These are phyloP conservation scores for Colletotrichum lupini DNA, from an alignment of 2,329 filamentous ascomycete species.

Conservation along the genomic window DNA sequence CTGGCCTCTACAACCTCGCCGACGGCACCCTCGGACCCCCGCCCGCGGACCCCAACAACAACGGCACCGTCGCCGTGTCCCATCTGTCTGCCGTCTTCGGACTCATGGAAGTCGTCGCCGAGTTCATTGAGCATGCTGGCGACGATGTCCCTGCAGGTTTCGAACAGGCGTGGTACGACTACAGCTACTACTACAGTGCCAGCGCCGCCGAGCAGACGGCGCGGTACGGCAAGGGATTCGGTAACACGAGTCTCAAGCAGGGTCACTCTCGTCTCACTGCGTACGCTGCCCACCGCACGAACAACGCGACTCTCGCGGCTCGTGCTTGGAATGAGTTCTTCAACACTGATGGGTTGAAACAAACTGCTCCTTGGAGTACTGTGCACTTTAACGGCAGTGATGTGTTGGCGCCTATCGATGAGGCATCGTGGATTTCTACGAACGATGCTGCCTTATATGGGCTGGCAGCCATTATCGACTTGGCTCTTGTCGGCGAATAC, in stretches of 20 bases:
- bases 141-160: constrained; percentile 59
- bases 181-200: constrained; percentile 68
- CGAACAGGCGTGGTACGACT: constrained; percentile 67
- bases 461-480: constrained; percentile 65
- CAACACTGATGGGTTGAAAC: constrained; percentile 55
- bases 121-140: constrained; percentile 61
- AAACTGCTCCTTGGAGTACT: constrained; percentile 48
- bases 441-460: constrained; percentile 65
- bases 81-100: constrained; percentile 70
- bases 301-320: constrained; percentile 58
- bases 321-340: constrained; percentile 67
- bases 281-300: constrained; percentile 56
- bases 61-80: constrained; percentile 61
- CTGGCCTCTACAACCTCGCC: constrained; percentile 61
- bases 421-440: constrained; percentile 67
- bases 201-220: constrained; percentile 59
- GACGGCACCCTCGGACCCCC: constrained; percentile 63
- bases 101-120: constrained; percentile 66
- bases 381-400: constrained; percentile 53
- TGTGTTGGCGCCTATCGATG: constrained; percentile 60
- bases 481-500: constrained; percentile 51
- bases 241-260: constrained; percentile 60
- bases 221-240: constrained; percentile 63
- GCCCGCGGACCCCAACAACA: constrained; percentile 62
- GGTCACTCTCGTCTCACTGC: constrained; percentile 69